A percentile compares a stretch with the other conserved stretches of the same genome.
These are phyloP conservation scores for Chenopodium formosanum DNA, from an alignment of 148 eudicot species.

Conservation along the genomic window DNA sequence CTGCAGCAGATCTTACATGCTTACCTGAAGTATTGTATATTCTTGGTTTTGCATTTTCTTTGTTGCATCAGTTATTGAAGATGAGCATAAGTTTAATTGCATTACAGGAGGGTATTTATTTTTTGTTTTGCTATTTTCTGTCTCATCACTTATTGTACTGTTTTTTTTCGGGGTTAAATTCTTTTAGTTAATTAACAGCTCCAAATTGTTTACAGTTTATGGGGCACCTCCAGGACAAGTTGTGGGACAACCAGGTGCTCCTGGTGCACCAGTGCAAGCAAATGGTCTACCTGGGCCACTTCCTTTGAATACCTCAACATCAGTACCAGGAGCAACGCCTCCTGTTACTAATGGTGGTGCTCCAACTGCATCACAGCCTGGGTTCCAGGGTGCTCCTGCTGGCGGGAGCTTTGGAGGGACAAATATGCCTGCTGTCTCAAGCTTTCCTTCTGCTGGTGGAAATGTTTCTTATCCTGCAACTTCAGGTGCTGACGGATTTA, in stretches of 20 bases:
- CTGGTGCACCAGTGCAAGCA: slow-evolving; percentile 43
- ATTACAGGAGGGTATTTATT: background rate
- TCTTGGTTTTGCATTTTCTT: background rate
- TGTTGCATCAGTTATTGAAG: background rate
- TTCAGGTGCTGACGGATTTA: slow-evolving; percentile 28
- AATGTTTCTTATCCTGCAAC: slow-evolving; percentile 28
- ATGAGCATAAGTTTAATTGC: background rate
- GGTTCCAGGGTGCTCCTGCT: slow-evolving; percentile 31
- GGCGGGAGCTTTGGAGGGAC: slow-evolving; percentile 34
- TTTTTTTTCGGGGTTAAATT: no score
- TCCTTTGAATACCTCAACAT: slow-evolving; percentile 32
- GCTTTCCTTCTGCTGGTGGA: slow-evolving; percentile 33
- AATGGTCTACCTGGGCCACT: slow-evolving; percentile 49
- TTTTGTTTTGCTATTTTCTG: background rate
- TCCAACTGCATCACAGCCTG: slow-evolving; percentile 29
- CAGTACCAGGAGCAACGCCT: slow-evolving; percentile 35
- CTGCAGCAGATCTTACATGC: no score
- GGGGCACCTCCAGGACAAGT: slow-evolving; percentile 41
- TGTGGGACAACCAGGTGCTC: slow-evolving; percentile 50
- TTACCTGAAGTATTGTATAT: background rate
- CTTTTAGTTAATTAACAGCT: background rate
- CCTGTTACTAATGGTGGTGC: slow-evolving; percentile 35
- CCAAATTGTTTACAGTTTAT: slow-evolving; percentile 37
- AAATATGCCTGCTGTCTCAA: slow-evolving; percentile 30
- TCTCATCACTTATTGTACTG: background rate